Base-by-base conservation (phyloP, 768 basidiomycete species). In the Calocera viscosa region DNA sequence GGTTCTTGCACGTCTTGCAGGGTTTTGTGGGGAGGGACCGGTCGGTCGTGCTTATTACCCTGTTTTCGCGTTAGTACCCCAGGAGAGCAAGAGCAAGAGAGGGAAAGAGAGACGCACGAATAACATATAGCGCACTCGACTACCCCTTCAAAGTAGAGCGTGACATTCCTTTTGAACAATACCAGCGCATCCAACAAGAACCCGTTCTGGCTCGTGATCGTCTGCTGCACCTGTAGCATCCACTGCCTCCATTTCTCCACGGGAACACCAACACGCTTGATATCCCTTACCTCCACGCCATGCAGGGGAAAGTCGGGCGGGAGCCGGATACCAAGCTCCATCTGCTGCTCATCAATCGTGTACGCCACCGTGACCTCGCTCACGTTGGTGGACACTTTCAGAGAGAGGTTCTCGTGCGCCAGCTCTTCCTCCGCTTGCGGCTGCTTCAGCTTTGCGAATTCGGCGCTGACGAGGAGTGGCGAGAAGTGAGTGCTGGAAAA, bases 51-150 rank as follows among this genome's bases (percentile, higher is more conserved):
- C 88, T 91, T 73, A 97, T 93, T 69, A 97, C 91, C 2, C 92
- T 94, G 76, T 63, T 43, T 5, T 35, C 11, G 19, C 8, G n/a
- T 64, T 11, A 64, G 63, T 33, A 3, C 34, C 38, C 5, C n/a
- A n/a, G n/a, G n/a, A n/a, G n/a, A 63, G 39, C 68, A 67, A 63
- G 10, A 64, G 24, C 63, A 63, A 33, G 3, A 17, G 11, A 19
- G 22, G 34, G 35, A 16, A 30, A 26, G 39, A 22, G 67, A 12
- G 7, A 73, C 88, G 73, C 72, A 93, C 88, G 90, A 91, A 75
- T 94, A 95, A 73, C 93, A 95, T 68, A 99, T 97, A 0, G 95
- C 91, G 75, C 96, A 99, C 71, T 95, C 93, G 1, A 90, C 90
- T 74, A 94, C 89, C 5, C 95, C 95, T 70, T 95, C 91, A 72